phyloP scores from a whole-genome alignment of 768 basidiomycete species.

The Pleurotus sapidus region DNA sequence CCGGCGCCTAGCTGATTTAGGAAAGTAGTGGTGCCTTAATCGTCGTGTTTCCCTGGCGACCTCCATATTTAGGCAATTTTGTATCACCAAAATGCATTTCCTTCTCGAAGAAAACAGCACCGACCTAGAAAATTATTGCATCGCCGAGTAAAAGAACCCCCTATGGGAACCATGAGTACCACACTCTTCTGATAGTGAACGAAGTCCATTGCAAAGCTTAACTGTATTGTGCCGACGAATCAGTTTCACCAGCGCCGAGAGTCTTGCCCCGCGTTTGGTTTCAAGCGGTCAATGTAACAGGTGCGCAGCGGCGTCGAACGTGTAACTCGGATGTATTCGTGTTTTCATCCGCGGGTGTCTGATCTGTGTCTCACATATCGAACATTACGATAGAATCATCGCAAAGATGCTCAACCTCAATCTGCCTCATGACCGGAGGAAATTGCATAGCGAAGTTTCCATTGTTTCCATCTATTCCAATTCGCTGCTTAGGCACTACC shows the following conservation, averaged over 20 bases:
- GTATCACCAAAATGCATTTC: slow-evolving; percentile 1
- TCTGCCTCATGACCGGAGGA: not conserved
- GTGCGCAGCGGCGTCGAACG: no score
- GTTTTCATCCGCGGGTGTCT: no score
- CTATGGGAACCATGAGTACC: no score
- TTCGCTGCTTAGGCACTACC: not conserved
- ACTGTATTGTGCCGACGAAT: no score
- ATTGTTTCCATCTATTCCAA: slow-evolving; percentile 1
- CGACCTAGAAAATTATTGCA: not conserved
- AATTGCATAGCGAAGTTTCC: not conserved
- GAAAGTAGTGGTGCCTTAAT: slow-evolving; percentile 3
- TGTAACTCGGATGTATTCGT: no score
- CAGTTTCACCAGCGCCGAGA: no score
- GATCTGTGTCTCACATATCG: no score
- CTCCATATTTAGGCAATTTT: not conserved
- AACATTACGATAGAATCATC: not conserved
- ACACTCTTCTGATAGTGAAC: no score
- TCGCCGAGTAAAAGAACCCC: no score
- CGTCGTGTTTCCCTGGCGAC: slow-evolving; percentile 1
- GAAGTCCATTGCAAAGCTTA: no score
- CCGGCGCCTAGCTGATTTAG: not conserved
- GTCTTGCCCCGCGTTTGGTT: no score
- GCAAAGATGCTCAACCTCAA: not conserved
- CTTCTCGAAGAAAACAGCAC: not conserved
- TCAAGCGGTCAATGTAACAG: no score